These are phyloP conservation scores for Brassica balearica DNA, from an alignment of 441 rosid species.

Conservation along the genomic window DNA sequence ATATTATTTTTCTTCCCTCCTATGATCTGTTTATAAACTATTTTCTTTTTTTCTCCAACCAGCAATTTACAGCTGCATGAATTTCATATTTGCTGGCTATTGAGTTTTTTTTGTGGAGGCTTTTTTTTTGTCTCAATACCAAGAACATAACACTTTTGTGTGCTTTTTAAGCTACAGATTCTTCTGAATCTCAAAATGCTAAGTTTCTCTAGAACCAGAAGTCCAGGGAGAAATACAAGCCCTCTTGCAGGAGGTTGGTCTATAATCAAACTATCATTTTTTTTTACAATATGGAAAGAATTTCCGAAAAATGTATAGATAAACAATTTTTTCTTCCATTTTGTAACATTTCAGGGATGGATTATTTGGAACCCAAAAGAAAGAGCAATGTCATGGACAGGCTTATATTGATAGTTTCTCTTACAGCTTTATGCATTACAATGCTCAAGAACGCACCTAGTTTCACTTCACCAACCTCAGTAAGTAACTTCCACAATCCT, in stretches of 20 bases:
- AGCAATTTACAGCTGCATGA: constrained; percentile 32
- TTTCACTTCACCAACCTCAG: constrained; percentile 65
- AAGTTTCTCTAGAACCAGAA: constrained; percentile 46
- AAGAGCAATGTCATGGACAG: constrained; percentile 69
- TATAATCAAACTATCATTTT: not conserved
- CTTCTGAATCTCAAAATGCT: constrained; percentile 41
- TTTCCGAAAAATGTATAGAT: not conserved
- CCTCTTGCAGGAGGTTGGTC: constrained; percentile 45
- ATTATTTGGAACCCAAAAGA: constrained; percentile 80
- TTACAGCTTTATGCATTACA: constrained; percentile 80
- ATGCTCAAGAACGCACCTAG: constrained; percentile 85
- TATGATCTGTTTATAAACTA: not conserved
- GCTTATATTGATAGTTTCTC: constrained; percentile 73
- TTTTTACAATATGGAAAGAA: not conserved
- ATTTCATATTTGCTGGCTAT: constrained; percentile 26
- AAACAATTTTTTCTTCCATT: constrained; percentile 6
- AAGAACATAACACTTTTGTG: constrained; percentile 1
- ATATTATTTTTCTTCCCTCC: not conserved
- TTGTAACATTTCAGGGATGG: constrained; percentile 62
- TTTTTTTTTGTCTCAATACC: constrained; percentile 2
- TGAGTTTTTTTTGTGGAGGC: constrained; percentile 10
- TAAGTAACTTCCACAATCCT: constrained; percentile 36
- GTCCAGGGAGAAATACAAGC: constrained; percentile 45
- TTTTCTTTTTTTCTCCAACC: constrained; percentile 1
- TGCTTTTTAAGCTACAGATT: constrained; percentile 19